Evolutionary conservation across 2,329 filamentous ascomycete genomes (phyloP).

Genomic region (Neopestalotiopsis rosae): DNA sequence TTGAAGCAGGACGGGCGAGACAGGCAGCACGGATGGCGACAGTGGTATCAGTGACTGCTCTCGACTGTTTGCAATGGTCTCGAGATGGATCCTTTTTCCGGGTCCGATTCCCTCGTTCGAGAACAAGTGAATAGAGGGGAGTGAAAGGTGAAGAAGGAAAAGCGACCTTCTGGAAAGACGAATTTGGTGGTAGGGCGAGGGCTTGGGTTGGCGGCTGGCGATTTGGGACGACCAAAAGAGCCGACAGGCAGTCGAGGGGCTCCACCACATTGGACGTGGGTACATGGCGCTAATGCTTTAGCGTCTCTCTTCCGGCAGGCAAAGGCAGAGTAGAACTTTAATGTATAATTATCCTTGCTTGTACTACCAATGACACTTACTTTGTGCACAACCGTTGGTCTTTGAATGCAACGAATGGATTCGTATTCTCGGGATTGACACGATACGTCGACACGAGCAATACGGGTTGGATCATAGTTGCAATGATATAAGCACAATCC

Average conservation of each 20-base stretch:
- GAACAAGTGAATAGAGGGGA: background rate
- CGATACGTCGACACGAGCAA: too few relatives aligned
- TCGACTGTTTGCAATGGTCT: background rate
- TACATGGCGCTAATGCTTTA: background rate
- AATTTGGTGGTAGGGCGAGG: slow-evolving; percentile 2
- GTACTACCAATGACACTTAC: background rate
- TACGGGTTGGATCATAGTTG: too few relatives aligned
- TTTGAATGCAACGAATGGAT: too few relatives aligned
- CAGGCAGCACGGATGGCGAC: background rate
- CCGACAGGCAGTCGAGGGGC: background rate
- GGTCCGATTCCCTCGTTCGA: background rate
- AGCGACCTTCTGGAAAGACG: background rate
- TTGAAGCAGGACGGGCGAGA: background rate
- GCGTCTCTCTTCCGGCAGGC: background rate
- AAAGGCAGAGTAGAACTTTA: slow-evolving; percentile 1
- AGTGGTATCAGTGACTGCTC: background rate
- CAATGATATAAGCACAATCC: too few relatives aligned
- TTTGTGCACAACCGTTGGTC: too few relatives aligned
- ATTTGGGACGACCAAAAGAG: background rate
- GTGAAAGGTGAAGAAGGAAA: background rate
- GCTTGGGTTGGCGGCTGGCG: background rate
- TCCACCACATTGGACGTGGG: background rate
- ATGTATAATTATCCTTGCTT: background rate
- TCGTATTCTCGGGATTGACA: too few relatives aligned
- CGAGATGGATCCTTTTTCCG: background rate